Conservation (phyloP, 2,329 filamentous ascomycete genomes). For the Ramularia collo-cygni region DNA sequence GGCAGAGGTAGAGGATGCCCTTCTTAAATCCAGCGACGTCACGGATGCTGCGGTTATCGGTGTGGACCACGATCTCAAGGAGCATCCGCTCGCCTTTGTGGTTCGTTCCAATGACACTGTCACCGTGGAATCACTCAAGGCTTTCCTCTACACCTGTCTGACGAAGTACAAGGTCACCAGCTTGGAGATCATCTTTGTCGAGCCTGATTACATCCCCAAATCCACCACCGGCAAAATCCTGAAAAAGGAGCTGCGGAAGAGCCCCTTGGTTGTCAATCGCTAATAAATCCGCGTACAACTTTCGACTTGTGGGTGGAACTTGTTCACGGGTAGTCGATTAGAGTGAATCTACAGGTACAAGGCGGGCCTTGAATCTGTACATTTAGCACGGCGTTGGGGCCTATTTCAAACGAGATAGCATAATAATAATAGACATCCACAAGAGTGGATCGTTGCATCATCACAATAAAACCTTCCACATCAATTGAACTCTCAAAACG, state of each 20-base stretch:
- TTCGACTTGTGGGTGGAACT: too few species aligned
- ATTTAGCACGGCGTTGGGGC: too few species aligned
- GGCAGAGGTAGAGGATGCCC: slow-evolving; percentile 27
- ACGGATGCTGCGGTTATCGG: slow-evolving; percentile 26
- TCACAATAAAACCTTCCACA: too few species aligned
- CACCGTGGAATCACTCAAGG: slow-evolving; percentile 23
- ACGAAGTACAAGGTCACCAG: slow-evolving; percentile 33
- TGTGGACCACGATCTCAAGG: slow-evolving; percentile 10
- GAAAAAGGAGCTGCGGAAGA: slow-evolving; percentile 16
- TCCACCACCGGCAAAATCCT: slow-evolving; percentile 28
- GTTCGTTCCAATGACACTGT: slow-evolving; percentile 11
- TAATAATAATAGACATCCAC: too few species aligned
- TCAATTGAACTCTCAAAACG: too few species aligned
- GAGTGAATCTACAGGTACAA: too few species aligned
- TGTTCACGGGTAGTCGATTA: too few species aligned
- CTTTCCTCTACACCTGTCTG: slow-evolving; percentile 25
- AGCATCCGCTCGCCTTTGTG: slow-evolving; percentile 21
- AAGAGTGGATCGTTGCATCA: too few species aligned
- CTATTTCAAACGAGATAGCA: too few species aligned
- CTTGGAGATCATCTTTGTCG: slow-evolving; percentile 21
- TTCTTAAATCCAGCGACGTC: slow-evolving; percentile 21
- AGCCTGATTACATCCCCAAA: slow-evolving; percentile 24
- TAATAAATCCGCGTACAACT: too few species aligned
- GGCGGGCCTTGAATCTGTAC: too few species aligned
- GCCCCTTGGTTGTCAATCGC: too few species aligned